These are phyloP conservation scores for Globisporangium canariense DNA, from an alignment of 352 stramenopile genomes.

Conservation along the genomic window DNA sequence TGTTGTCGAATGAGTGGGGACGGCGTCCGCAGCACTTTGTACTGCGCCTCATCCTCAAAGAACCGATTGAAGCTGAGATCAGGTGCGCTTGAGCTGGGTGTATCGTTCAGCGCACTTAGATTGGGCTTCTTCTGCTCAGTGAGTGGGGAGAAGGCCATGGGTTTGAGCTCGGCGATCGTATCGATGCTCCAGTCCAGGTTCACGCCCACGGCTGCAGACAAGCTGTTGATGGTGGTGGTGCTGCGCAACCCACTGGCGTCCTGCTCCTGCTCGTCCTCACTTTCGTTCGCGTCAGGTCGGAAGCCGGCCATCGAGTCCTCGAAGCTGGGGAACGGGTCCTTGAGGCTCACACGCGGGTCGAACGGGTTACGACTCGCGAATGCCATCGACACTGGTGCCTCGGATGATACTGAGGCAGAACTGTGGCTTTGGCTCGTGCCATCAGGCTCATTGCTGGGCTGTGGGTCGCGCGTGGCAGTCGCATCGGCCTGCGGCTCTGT, in stretches of 20 bases:
- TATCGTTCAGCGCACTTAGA: slow-evolving; percentile 4
- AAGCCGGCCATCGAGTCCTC: slow-evolving; percentile 31
- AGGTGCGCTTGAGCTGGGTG: neutral
- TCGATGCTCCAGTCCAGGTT: slow-evolving; percentile 67
- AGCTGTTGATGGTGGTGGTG: neutral
- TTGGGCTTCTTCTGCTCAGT: slow-evolving; percentile 27
- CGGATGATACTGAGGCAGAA: neutral
- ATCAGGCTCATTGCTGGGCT: neutral
- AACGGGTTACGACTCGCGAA: slow-evolving; percentile 33
- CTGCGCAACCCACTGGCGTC: neutral
- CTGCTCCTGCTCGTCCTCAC: neutral
- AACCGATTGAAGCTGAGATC: slow-evolving; percentile 21
- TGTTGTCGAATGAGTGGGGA: slow-evolving; percentile 22
- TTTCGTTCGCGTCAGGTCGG: neutral
- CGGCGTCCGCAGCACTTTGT: slow-evolving; percentile 41
- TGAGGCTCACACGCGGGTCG: slow-evolving; percentile 30
- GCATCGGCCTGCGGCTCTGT: neutral
- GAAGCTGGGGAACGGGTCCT: slow-evolving; percentile 51
- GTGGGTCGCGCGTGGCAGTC: neutral
- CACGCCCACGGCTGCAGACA: slow-evolving; percentile 9
- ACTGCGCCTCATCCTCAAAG: slow-evolving; percentile 55
- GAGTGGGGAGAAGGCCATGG: slow-evolving; percentile 48
- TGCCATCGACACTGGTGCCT: neutral
- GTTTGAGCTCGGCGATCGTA: slow-evolving; percentile 55
- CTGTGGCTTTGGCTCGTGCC: neutral